phyloP scores from a whole-genome alignment of 1,284 basidiomycete genomes.

The Trichosporon faecale region DNA sequence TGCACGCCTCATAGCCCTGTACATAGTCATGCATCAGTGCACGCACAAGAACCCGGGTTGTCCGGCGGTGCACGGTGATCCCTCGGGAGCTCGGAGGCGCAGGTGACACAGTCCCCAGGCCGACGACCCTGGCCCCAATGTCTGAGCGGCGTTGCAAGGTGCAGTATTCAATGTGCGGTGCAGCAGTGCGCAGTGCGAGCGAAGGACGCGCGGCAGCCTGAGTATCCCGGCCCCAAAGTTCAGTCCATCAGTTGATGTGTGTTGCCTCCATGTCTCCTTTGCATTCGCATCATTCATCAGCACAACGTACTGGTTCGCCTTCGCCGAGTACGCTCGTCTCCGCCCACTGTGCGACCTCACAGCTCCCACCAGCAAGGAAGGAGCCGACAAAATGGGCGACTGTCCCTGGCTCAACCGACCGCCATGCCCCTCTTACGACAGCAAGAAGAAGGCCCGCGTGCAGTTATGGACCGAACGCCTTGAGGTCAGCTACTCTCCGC shows the following conservation, averaged over 20 bases:
- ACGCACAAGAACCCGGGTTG: background rate
- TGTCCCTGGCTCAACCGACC: background rate
- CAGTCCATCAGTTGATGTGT: background rate
- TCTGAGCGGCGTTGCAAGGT: no score
- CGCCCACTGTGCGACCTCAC: background rate
- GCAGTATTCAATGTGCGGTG: no score
- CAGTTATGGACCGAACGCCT: background rate
- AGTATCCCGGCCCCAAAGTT: background rate
- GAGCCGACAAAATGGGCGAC: background rate
- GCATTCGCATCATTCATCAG: background rate
- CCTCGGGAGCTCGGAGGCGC: background rate
- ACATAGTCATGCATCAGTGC: background rate
- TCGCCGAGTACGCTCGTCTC: no score
- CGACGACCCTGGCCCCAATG: background rate
- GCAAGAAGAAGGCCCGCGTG: background rate
- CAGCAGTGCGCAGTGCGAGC: background rate
- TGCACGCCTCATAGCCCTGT: background rate
- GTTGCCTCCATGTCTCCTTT: background rate
- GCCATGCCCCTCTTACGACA: background rate
- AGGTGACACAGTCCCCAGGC: background rate
- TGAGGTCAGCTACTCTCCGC: background rate
- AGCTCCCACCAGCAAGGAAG: no score
- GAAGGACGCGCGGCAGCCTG: background rate
- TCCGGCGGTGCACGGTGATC: background rate
- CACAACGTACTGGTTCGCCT: no score